Percentiles rank a stretch among this genome's conserved stretches.
phyloP scores from a whole-genome alignment of 177 flowering plant species.

The Vitis hybrid region DNA sequence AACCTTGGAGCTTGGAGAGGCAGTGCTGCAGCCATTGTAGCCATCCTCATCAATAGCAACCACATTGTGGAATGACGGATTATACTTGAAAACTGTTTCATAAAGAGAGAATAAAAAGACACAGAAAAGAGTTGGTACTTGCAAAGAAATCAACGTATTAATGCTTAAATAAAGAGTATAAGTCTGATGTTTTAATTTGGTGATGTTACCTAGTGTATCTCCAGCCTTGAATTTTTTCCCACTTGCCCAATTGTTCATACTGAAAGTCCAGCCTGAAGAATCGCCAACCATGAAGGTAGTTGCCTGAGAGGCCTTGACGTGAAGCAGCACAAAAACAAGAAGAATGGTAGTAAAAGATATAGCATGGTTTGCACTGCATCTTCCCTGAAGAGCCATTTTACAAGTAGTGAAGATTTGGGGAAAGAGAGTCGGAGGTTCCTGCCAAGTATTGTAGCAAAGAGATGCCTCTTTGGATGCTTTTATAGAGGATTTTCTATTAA shows the following conservation, averaged over 20 bases:
- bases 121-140: background rate
- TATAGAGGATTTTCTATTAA: background rate
- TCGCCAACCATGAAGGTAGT: constrained; percentile 13
- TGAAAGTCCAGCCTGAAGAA: constrained; percentile 21
- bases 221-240: constrained; percentile 27
- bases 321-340: background rate
- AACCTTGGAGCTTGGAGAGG: constrained; percentile 1
- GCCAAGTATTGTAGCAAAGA: background rate
- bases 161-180: no score
- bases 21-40: constrained; percentile 9
- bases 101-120: background rate
- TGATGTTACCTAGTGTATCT: constrained; percentile 14
- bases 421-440: background rate
- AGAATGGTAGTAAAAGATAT: background rate
- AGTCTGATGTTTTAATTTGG: background rate
- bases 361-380: constrained; percentile 7
- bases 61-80: constrained; percentile 21
- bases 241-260: constrained; percentile 7
- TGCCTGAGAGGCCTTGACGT: no score
- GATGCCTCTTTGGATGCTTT: background rate
- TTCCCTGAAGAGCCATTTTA: constrained; percentile 9
- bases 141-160: background rate
- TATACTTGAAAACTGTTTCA: constrained; percentile 21
- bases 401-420: background rate
- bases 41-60: constrained; percentile 10